Base-by-base conservation (phyloP, 768 basidiomycete species). In the Podaxis sp. region DNA sequence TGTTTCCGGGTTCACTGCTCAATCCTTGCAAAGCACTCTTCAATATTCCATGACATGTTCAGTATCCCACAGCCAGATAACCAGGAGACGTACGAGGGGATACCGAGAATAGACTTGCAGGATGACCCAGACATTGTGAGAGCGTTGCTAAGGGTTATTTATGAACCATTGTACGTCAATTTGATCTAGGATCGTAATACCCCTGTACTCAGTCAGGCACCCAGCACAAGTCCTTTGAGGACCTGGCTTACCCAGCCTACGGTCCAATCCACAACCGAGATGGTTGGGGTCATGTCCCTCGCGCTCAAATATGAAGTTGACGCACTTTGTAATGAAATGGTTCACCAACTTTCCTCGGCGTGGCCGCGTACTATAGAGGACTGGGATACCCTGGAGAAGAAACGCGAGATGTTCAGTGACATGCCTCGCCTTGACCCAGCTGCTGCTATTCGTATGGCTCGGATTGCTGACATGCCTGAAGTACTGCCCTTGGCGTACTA, bases 271-370 rank as follows among this genome's bases (percentile, higher is more conserved):
- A 51, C 50, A 3, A 42, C 50, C 38, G 57, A 59, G 38, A 59
- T 59, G 50, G 57, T 59, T 13, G 57, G 57, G 50, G 50, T 40
- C 38, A 28, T 59, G 50, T 47, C 32, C 6, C n/a, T 59, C 7
- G 57, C 57, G 14, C 57, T 59, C 50, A 60, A 63, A 37, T 63
- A 63, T 32, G 62, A 63, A n/a, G 36, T 60, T 32, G 47, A 55
- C 11, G 37, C 54, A 6, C 62, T 63, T 23, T 53, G 58, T 7
- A 48, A 56, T 13, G 62, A 60, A 50, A 59, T 50, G 28, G 32
- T 56, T 10, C 25, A 44, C 18, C 62, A 59, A 23, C 50, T 63
- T 18, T 59, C 54, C 2, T 28, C 40, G 16, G 58, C 59, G 13
- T 63, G 59, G 46, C 62, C 62, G 14, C 48, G 37, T 7, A 60